A percentile compares a stretch with the other conserved stretches of the same genome.
These are phyloP conservation scores for Penicillium subrubescens DNA, from an alignment of 495 filamentous ascomycete species.

Conservation along the genomic window DNA sequence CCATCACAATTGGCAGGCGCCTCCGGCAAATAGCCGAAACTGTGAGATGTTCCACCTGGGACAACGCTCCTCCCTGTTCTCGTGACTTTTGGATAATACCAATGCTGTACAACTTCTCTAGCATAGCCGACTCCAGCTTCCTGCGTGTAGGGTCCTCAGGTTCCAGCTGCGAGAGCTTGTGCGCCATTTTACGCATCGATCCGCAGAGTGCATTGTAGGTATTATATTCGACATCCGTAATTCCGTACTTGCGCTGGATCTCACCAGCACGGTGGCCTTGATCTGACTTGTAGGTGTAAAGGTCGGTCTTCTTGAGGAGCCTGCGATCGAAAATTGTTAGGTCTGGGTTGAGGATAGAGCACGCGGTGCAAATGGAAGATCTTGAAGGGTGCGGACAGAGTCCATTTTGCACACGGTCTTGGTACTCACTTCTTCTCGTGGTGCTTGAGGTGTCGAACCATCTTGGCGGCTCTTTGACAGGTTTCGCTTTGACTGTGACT, in stretches of 20 bases:
- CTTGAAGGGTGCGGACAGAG: neutral
- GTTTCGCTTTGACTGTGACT: neutral
- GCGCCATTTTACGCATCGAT: conserved; percentile 82
- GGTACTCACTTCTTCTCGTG: conserved; percentile 72
- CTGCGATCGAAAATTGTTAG: conserved; percentile 30
- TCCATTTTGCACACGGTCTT: neutral
- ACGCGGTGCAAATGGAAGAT: neutral
- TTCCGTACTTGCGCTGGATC: conserved; percentile 75
- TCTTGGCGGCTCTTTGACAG: conserved; percentile 40
- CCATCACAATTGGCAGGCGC: conserved; percentile 84
- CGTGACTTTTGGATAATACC: conserved; percentile 74
- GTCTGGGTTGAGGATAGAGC: neutral
- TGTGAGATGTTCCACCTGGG: conserved; percentile 82
- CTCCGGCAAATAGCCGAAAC: conserved; percentile 82
- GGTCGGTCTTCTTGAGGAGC: conserved; percentile 90
- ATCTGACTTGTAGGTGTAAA: conserved; percentile 91
- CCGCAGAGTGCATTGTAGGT: conserved; percentile 90
- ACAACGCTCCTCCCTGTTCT: conserved; percentile 60
- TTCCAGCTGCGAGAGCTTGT: conserved; percentile 74
- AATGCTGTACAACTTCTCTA: conserved; percentile 90
- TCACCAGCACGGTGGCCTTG: conserved; percentile 77
- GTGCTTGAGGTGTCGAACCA: conserved; percentile 91
- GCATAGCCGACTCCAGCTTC: conserved; percentile 78
- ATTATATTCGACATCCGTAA: conserved; percentile 80
- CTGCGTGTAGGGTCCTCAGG: conserved; percentile 76